Evolutionary conservation across 2,329 filamentous ascomycete genomes (phyloP), one percentile per base, ranked within the genome.

Genomic region (Colletotrichum sublineola): DNA sequence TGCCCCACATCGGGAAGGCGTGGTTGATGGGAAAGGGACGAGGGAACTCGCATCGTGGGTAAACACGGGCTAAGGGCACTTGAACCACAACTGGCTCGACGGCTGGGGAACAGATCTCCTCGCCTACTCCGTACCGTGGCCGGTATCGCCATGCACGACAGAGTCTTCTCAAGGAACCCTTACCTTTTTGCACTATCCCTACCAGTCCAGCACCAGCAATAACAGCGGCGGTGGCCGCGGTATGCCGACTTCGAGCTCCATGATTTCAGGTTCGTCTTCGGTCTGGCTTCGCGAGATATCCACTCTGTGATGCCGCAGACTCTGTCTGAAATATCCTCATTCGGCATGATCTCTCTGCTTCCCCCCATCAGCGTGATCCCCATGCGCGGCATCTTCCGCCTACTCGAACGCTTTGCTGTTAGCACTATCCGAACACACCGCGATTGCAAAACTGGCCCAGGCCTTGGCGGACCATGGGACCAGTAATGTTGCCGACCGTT

Each of bases 381-480:
- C 60, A 31, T 62, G 58, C 57, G 15, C 40, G 42, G 42, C 42
- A 3, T 14, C 48, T 29, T 52, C 31, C 20, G n/a, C 24, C 44
- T 31, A 38, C 31, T 50, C 44, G 31, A 38, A 20, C 40, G 20
- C 58, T 46, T 5, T 33, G 58, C n/a, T 33, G 58, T 36, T 12
- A 62, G 18, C 29, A 50, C 57, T 55, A 56, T 68, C 58, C 46
- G 58, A 60, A 68, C 69, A 72, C 65, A 68, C 69, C 69, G 66
- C 69, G 69, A 53, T 58, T 69, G 66, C 60, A 64, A 72, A 69
- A 64, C 65, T 60, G n/a, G 53, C 58, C 36, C 60, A 60, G 40
- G 44, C 55, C 69, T 72, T 72, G 69, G 69, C 65, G 36, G 44
- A n/a, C 24, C 65, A 72, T 64, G 65, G 65, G 42, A 64, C 69